These are phyloP conservation scores for Solanum chilense DNA, from an alignment of 257 asterid genomes.

Conservation along the genomic window DNA sequence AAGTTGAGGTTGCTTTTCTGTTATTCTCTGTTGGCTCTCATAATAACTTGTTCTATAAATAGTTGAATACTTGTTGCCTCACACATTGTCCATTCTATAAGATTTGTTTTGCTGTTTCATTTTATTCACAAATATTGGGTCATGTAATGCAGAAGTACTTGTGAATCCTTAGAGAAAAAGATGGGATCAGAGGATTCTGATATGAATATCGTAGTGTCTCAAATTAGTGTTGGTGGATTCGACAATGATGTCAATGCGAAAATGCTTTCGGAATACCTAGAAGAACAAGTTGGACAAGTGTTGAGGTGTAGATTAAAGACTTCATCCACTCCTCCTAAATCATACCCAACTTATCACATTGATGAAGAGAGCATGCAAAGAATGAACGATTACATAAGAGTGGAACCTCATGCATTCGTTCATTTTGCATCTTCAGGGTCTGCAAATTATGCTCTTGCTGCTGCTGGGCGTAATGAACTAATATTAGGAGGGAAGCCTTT, in stretches of 20 bases:
- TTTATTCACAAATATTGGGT: background rate
- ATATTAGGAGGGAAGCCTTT: constrained; percentile 19
- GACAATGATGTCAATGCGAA: constrained; percentile 45
- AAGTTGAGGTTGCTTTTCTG: background rate
- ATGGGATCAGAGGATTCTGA: constrained; percentile 44
- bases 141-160: background rate
- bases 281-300: constrained; percentile 49
- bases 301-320: constrained; percentile 91
- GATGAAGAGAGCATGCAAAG: constrained; percentile 21
- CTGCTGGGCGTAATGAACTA: constrained; percentile 49
- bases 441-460: constrained; percentile 37
- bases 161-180: background rate
- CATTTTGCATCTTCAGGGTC: constrained; percentile 60
- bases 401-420: constrained; percentile 76
- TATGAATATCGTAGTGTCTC: constrained; percentile 42
- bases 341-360: constrained; percentile 47
- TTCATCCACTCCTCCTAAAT: constrained; percentile 71
- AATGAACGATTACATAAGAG: constrained; percentile 36
- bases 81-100: background rate
- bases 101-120: background rate
- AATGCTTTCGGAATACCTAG: constrained; percentile 48
- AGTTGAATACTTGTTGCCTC: background rate
- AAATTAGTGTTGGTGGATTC: constrained; percentile 78
- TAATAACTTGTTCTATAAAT: background rate
- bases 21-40: background rate